Base-by-base conservation (phyloP, 805 yeast genomes). In the Yamadazyma takamatsuzukensis region DNA sequence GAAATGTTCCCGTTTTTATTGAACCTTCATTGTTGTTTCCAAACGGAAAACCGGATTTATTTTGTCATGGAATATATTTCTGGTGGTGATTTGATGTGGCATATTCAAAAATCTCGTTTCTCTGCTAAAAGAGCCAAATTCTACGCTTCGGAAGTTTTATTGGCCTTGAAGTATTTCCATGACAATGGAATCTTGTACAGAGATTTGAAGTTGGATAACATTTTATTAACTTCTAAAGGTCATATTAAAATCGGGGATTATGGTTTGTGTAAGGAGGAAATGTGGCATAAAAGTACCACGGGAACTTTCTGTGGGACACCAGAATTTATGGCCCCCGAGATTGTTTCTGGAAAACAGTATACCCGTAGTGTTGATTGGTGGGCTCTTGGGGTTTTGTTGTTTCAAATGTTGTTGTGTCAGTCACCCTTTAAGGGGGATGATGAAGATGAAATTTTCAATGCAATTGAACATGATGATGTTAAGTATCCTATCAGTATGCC, bases 41-140 rank as follows among this genome's bases (percentile, higher is more conserved):
- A 93, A 63, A 93, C 98, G 0, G 98, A 93, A 47, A 93, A 94
- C 54, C 78, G 98, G 54, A 84, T 93, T 25, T 93, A 93, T 59
- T 93, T 93, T 64, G 98, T 95, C 11, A 93, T 93, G 99, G 97
- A 93, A 59, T 93, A 88, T 54, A 82, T 93, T 32, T 80, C 94
- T 14, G 99, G 98, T 38, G 99, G 99, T 58, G 99, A 93, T 64
- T 73, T 93, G 52, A 93, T 93, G 98, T 89, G 96, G 95, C 99
- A 93, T 57, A 94, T 93, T 49, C 98, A 93, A 61, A 86, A 87
- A 51, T 83, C 84, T 39, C 74, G 90, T 49, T 83, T 93, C 52
- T 80, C 96, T 2, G 82, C 89, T 12, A 78, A 83, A 45, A 74
- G 97, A 47, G 99, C 98, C 7, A 94, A 93, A 60, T 93, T 89